Evolutionary conservation across 2,329 filamentous ascomycete genomes (phyloP), one percentile per base, ranked within the genome.

Genomic region (Cladophialophora bantiana): DNA sequence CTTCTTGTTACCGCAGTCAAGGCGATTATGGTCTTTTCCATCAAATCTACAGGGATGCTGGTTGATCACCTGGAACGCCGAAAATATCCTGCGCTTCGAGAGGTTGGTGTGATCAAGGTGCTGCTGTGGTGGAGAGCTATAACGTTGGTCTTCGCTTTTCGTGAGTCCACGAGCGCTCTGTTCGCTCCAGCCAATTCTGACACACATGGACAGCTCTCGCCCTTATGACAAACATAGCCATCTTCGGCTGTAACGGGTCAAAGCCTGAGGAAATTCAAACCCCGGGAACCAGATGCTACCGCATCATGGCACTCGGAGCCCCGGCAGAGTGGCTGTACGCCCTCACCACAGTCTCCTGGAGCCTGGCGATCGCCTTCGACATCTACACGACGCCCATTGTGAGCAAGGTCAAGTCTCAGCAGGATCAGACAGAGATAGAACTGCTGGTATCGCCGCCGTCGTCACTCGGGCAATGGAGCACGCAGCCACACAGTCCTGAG

Each of bases 291-390:
- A 65, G 36, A 32, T 65, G 63, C 52, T 52, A 65, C 40, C 15
- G 57, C 7, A 65, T 65, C 48, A 60, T 61, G 50, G 50, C 63
- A 18, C 50, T 60, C 9, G 63, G 57, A 6, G 63, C 63, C 4
- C 63, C 63, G 1, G 63, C 63, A n/a, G 63, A 65, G 38, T 65
- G 63, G 63, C 26, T 65, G 2, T 65, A 65, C 26, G 63, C 57
- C 3, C 48, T 65, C 15, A 61, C 57, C 13, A 65, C 63, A 13
- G 40, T 60, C 38, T 65, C 63, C 12, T 65, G 63, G 63, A 65
- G 48, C 40, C 52, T 62, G 15, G 48, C 58, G n/a, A 60, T 57
- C 38, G 63, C 63, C 12, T 65, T 61, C 35, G 58, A 65, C 52
- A 54, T 65, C 34, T 65, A 61, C 32, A 57, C 52, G 6, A 56